phyloP scores from a whole-genome alignment of 2,329 filamentous ascomycete genomes.

The Xylariaceae sp. region DNA sequence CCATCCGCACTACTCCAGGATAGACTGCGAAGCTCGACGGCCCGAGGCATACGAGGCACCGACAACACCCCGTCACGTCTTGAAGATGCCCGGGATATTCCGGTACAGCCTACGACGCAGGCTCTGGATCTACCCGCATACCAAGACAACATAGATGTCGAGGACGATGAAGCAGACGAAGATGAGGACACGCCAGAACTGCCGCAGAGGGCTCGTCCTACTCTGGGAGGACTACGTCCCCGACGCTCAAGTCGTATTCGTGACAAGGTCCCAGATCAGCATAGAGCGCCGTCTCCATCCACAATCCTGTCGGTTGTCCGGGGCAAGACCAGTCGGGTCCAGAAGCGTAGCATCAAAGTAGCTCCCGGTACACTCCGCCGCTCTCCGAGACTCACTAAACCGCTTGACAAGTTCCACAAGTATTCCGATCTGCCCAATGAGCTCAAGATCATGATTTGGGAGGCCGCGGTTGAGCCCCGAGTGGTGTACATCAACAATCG shows the following conservation, averaged over 20 bases:
- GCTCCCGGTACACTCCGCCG: conserved; percentile 19
- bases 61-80: neutral
- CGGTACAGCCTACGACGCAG: too few relatives aligned
- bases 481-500: conserved; percentile 31
- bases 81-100: neutral
- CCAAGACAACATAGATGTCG: neutral
- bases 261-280: conserved; percentile 1
- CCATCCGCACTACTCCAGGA: too few relatives aligned
- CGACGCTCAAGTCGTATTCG: conserved; percentile 18
- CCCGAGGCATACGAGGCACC: too few relatives aligned
- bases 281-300: conserved; percentile 10
- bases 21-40: too few relatives aligned
- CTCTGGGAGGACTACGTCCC: conserved; percentile 6
- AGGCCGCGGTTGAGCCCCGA: conserved; percentile 27
- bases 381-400: conserved; percentile 28
- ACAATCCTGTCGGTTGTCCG: neutral
- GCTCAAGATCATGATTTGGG: conserved; percentile 31
- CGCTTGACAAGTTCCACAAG: conserved; percentile 28
- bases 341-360: conserved; percentile 5
- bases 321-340: conserved; percentile 6
- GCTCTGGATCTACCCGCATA: too few relatives aligned
- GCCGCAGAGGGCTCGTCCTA: conserved; percentile 2
- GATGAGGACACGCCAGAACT: neutral
- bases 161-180: neutral
- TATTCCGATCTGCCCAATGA: conserved; percentile 27